A percentile compares a stretch with the other conserved stretches of the same genome.
phyloP scores from a whole-genome alignment of 108 stramenopile genomes.

The Cafeteria roenbergensis region DNA sequence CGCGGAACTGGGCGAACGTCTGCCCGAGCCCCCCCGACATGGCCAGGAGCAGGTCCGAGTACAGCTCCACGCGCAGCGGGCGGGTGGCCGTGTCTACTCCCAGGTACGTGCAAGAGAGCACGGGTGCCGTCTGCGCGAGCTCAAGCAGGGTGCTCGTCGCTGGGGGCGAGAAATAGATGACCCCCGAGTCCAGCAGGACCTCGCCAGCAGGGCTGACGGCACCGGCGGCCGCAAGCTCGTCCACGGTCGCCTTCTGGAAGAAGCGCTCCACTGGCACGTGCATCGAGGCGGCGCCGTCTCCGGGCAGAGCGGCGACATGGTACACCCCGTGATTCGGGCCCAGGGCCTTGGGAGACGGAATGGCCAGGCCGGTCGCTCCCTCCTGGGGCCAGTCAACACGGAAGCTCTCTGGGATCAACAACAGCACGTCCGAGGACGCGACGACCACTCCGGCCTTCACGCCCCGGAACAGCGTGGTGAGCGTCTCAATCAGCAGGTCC shows the following conservation, averaged over 20 bases:
- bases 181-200: constrained; percentile 9
- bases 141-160: neutral
- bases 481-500: constrained; percentile 1
- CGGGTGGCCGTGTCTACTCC: neutral
- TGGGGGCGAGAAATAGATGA: neutral
- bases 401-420: neutral
- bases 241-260: constrained; percentile 10
- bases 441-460: neutral
- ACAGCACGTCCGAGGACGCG: constrained; percentile 15
- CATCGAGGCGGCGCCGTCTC: neutral
- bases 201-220: neutral
- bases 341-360: neutral
- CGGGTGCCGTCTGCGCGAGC: neutral
- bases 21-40: neutral
- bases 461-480: neutral
- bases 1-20: neutral
- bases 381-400: neutral
- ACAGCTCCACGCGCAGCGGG: constrained; percentile 14
- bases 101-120: neutral
- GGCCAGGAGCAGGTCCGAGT: constrained; percentile 9
- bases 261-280: neutral
- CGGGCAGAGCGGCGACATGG: neutral
- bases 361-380: neutral
- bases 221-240: neutral
- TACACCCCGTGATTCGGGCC: constrained; percentile 1